A percentile compares a stretch with the other conserved stretches of the same genome.
Evolutionary conservation across 2,329 filamentous ascomycete genomes (phyloP).

Genomic region (Pseudocercospora musae): DNA sequence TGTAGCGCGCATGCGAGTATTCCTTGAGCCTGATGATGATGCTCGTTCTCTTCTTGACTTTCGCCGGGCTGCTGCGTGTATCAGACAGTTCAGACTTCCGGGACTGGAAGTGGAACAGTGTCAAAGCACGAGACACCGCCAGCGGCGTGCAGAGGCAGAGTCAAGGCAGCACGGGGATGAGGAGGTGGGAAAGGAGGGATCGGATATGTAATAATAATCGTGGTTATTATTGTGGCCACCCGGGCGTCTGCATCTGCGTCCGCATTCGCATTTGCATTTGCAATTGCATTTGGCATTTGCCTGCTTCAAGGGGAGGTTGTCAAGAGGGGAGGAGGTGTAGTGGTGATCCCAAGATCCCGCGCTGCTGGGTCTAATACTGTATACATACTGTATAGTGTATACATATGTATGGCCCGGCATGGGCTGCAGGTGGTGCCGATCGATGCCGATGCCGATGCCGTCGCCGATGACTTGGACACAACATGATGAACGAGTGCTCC

Average conservation of each 20-base stretch:
- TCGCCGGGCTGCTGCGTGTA: not conserved
- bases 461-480: not conserved
- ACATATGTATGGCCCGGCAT: no score
- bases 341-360: no score
- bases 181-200: not conserved
- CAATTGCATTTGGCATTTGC: no score
- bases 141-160: not conserved
- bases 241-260: not conserved
- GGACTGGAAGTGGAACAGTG: not conserved
- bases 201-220: not conserved
- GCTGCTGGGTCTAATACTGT: no score
- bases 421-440: not conserved
- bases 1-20: not conserved
- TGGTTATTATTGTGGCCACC: not conserved
- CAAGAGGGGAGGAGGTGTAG: not conserved
- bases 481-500: not conserved
- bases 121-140: conserved; percentile 1
- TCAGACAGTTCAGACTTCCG: not conserved
- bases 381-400: no score
- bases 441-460: not conserved
- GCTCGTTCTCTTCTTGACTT: not conserved
- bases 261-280: not conserved
- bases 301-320: no score
- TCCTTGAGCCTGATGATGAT: not conserved
- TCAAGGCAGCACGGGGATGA: not conserved